phyloP scores from a whole-genome alignment of 768 basidiomycete species.

The Suillus variegatus region DNA sequence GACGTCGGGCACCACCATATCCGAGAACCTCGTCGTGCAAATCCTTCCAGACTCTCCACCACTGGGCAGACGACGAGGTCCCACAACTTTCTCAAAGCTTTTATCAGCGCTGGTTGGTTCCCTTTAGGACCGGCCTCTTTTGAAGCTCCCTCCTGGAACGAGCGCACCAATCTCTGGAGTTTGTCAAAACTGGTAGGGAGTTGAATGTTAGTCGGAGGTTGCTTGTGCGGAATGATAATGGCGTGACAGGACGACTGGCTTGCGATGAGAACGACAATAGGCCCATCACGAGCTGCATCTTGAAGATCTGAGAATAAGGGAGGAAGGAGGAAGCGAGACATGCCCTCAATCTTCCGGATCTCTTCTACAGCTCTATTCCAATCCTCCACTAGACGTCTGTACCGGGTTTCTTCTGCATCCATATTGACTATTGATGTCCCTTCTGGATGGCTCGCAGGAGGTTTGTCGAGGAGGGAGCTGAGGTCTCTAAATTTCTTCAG shows the following conservation, averaged over 20 bases:
- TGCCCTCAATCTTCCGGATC: constrained; percentile 17
- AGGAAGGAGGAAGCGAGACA: constrained; percentile 17
- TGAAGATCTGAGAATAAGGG: no score
- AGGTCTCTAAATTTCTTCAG: no score
- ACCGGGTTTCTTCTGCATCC: no score
- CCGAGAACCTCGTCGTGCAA: no score
- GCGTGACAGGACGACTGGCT: constrained; percentile 18
- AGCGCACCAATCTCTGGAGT: no score
- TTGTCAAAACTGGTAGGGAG: no score
- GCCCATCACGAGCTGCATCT: constrained; percentile 9
- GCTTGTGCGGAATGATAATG: constrained; percentile 8
- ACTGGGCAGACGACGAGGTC: no score
- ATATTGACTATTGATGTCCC: background rate
- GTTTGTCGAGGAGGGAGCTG: background rate
- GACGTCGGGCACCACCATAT: constrained; percentile 15
- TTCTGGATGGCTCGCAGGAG: background rate
- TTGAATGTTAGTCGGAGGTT: background rate
- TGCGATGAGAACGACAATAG: constrained; percentile 5
- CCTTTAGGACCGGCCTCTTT: no score
- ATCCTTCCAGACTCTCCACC: no score
- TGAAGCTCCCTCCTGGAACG: no score
- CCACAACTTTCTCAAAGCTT: no score
- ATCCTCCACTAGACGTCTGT: constrained; percentile 1
- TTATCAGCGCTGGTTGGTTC: no score
- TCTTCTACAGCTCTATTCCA: constrained; percentile 16